Evolutionary conservation across 345 rosid genomes (phyloP).

Genomic region (Pseudoturritis turrita): DNA sequence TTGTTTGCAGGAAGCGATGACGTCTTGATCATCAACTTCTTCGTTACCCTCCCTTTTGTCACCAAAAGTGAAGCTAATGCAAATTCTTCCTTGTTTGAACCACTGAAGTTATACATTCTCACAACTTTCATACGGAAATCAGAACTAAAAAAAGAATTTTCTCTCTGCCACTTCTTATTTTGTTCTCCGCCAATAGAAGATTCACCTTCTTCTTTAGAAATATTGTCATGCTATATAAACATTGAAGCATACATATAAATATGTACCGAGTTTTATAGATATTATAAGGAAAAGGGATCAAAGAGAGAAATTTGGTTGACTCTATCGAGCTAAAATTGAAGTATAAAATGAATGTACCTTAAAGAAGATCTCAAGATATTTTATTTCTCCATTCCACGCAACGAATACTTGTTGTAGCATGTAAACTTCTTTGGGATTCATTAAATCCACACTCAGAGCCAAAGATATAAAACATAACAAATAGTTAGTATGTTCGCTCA

Average conservation of each 20-base stretch:
- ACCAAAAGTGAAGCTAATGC: background rate
- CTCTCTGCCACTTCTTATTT: background rate
- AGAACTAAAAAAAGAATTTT: background rate
- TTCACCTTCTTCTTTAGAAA: background rate
- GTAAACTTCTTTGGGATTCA: background rate
- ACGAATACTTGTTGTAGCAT: background rate
- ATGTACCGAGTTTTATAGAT: background rate
- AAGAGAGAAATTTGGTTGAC: background rate
- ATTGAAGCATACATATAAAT: background rate
- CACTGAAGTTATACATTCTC: background rate
- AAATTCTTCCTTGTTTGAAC: background rate
- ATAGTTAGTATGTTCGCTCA: background rate
- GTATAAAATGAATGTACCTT: slow-evolving; percentile 1
- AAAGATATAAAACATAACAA: background rate
- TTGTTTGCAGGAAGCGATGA: slow-evolving; percentile 40
- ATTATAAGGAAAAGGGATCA: background rate
- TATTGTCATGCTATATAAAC: background rate
- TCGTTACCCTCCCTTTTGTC: background rate
- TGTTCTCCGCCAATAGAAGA: background rate
- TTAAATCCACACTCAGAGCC: slow-evolving; percentile 1
- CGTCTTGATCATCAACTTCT: slow-evolving; percentile 27
- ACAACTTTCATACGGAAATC: background rate
- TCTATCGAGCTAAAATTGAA: background rate
- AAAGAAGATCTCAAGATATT: background rate
- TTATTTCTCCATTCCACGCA: background rate